Conservation (phyloP, 345 rosid species). For the Bruguiera parviflora region DNA sequence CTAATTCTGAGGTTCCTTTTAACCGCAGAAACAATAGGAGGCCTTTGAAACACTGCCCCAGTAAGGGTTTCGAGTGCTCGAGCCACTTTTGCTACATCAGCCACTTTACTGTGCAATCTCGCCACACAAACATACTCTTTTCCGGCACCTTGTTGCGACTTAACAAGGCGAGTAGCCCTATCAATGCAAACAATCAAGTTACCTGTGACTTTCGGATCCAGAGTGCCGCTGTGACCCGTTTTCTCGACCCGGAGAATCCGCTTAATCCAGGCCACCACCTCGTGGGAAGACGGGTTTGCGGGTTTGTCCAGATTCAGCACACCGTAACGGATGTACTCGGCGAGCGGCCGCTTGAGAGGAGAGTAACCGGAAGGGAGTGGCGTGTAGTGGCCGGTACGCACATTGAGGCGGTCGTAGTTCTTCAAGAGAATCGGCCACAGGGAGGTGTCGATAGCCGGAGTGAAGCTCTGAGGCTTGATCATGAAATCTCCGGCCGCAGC, state of each 20-base stretch:
- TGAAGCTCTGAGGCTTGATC: conserved; percentile 81
- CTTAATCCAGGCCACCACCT: conserved; percentile 98
- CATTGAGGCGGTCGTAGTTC: conserved; percentile 89
- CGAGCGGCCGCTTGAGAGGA: conserved; percentile 84
- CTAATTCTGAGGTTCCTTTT: conserved; percentile 95
- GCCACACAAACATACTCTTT: conserved; percentile 97
- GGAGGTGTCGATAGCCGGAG: conserved; percentile 79
- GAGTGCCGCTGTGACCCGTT: conserved; percentile 92
- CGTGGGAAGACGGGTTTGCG: conserved; percentile 93
- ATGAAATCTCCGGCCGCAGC: conserved; percentile 41
- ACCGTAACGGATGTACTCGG: conserved; percentile 81
- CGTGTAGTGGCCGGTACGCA: conserved; percentile 95
- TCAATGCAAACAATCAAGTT: conserved; percentile 90
- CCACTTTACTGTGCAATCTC: conserved; percentile 75
- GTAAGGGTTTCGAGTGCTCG: conserved; percentile 87
- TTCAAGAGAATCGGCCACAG: conserved; percentile 90
- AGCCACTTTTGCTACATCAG: conserved; percentile 79
- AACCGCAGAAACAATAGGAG: conserved; percentile 89
- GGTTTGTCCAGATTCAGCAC: conserved; percentile 88
- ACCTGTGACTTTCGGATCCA: conserved; percentile 95
- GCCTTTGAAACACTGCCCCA: conserved; percentile 90
- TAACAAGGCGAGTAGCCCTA: conserved; percentile 90
- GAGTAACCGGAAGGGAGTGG: conserved; percentile 81
- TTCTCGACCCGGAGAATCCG: conserved; percentile 88
- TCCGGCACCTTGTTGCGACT: conserved; percentile 96